Conservation (phyloP, 2,329 filamentous ascomycete genomes). For the Penicillium sumatraense region DNA sequence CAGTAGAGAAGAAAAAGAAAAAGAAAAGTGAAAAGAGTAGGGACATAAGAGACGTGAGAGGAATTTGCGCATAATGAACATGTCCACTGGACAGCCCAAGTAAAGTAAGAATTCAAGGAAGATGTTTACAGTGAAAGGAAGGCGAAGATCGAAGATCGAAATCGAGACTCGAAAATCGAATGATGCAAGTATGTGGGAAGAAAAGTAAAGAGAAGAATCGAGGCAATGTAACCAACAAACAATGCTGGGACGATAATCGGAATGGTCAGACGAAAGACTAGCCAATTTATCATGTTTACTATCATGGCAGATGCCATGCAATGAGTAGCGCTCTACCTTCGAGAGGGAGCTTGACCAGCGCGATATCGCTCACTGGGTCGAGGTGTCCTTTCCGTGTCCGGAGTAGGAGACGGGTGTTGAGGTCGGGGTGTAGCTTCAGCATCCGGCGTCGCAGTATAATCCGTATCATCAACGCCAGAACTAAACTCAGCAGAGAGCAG, state of each 20-base stretch:
- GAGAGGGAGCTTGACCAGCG: constrained; percentile 11
- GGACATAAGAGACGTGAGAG: constrained; percentile 32
- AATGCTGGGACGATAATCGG: too few relatives aligned
- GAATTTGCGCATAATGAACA: constrained; percentile 21
- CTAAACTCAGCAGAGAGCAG: constrained; percentile 10
- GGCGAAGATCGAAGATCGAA: too few relatives aligned
- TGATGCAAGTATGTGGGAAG: constrained; percentile 18
- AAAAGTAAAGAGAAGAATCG: constrained; percentile 9
- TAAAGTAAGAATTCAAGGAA: constrained; percentile 6
- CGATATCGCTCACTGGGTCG: constrained; percentile 30
- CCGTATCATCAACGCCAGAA: constrained; percentile 26
- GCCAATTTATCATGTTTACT: too few relatives aligned
- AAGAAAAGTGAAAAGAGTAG: not conserved
- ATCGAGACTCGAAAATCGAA: not conserved
- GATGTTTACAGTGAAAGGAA: constrained; percentile 22
- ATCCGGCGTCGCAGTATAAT: constrained; percentile 30
- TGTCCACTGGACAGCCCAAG: constrained; percentile 18
- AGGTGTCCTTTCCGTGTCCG: constrained; percentile 33
- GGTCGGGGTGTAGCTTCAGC: constrained; percentile 41
- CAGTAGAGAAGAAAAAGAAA: constrained; percentile 3
- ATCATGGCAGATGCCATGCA: too few relatives aligned
- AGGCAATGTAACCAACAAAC: too few relatives aligned
- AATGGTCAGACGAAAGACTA: too few relatives aligned
- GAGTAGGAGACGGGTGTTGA: constrained; percentile 32
- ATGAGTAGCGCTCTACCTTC: constrained; percentile 16